Percentiles rank a stretch among this genome's conserved stretches.
These are phyloP conservation scores for Penicillium subrubescens DNA, from an alignment of 495 filamentous ascomycete genomes.

Conservation along the genomic window DNA sequence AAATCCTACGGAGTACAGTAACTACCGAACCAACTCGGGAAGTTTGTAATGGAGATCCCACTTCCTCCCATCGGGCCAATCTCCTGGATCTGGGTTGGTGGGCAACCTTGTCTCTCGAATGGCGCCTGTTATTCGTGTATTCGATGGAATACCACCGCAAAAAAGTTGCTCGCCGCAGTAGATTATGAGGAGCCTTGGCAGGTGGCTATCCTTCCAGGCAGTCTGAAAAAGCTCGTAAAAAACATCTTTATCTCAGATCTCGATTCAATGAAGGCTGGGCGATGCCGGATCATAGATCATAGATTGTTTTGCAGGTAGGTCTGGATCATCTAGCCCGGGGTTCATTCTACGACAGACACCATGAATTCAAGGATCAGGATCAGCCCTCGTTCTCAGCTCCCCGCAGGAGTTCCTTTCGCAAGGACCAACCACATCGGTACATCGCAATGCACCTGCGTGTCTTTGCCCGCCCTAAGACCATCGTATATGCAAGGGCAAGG, in stretches of 20 bases:
- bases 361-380: not conserved
- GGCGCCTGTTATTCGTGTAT: slow-evolving; percentile 20
- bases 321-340: not conserved
- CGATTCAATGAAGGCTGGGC: not conserved
- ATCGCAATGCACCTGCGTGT: not conserved
- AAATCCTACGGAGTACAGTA: slow-evolving; percentile 11
- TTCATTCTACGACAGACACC: not conserved
- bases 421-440: not conserved
- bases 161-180: not conserved
- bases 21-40: slow-evolving; percentile 18
- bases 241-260: too few species aligned
- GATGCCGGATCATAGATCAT: not conserved
- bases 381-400: not conserved
- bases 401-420: not conserved
- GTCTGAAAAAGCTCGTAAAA: too few species aligned
- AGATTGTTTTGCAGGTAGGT: not conserved
- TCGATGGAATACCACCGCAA: not conserved
- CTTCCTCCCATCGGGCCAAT: slow-evolving; percentile 10
- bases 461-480: not conserved
- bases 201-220: not conserved
- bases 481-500: not conserved
- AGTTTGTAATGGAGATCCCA: slow-evolving; percentile 12
- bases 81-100: slow-evolving; percentile 14
- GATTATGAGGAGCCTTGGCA: not conserved
- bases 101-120: slow-evolving; percentile 19